Evolutionary conservation across 2,329 filamentous ascomycete species (phyloP), one percentile per base, ranked within the genome.

Genomic region (Penicillium sp.): DNA sequence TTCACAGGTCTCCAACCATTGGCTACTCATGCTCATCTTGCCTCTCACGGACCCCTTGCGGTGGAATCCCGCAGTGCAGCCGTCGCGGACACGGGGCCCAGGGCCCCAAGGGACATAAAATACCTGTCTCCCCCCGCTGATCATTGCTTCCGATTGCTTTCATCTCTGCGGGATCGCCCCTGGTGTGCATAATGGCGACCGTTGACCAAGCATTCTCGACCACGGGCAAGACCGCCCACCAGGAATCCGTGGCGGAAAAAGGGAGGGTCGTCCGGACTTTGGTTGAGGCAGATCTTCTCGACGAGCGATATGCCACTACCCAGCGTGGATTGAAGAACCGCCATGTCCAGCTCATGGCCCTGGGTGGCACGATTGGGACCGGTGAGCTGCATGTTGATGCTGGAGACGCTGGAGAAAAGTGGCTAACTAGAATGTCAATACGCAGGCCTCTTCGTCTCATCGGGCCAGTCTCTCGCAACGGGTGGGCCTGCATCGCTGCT

Each of bases 401-500:
- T 23, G 21, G 7, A 7, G 11, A 7, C 21, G 21, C 7, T 23
- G 11, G 21, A 23, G 7, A 7, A 23, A 23, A 37, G 11, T 4
- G 13, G 3, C 15, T 7, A 23, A 30, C 8, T n/a, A n/a, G n/a
- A n/a, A n/a, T n/a, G 8, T 7, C 10, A 23, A n/a, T 5, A 18
- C 7, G 7, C 6, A 53, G 50, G 76, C 44, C 60, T 78, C 0
- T 79, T 80, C 57, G 65, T 80, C 7, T 73, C 73, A 32, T 73
- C 75, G 1, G 77, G 77, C 26, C 65, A 70, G 43, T 72, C 74
- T 1, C 72, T 80, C 20, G 67, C 70, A 16, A 71, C 68, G 16
- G 76, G 69, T 18, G 77, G 74, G 3, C 76, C 76, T 2, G 63
- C 76, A 1, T 74, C 73, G 15, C 67, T 76, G 17, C 60, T 79